A percentile compares a stretch with the other conserved stretches of the same genome.
Evolutionary conservation across 2,329 filamentous ascomycete genomes (phyloP).

Genomic region (Alternaria postmessia): DNA sequence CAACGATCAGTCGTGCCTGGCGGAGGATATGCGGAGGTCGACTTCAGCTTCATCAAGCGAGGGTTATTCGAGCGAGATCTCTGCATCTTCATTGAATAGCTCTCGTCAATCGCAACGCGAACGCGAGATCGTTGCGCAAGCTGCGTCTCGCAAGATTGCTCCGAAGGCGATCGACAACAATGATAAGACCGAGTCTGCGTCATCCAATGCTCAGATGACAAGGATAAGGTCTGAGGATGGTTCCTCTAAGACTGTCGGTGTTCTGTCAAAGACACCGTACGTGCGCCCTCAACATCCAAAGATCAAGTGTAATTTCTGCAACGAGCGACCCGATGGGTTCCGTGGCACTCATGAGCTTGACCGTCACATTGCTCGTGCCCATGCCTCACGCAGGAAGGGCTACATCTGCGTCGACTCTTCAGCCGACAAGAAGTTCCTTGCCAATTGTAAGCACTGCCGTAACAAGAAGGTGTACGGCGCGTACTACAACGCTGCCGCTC

Average conservation of each 20-base stretch:
- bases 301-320: slow-evolving; percentile 74
- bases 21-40: slow-evolving; percentile 61
- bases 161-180: slow-evolving; percentile 52
- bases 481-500: slow-evolving; percentile 94
- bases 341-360: slow-evolving; percentile 80
- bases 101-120: slow-evolving; percentile 59
- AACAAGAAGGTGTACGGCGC: slow-evolving; percentile 82
- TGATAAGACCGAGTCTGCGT: slow-evolving; percentile 38
- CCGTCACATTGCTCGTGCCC: slow-evolving; percentile 67
- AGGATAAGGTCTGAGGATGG: slow-evolving; percentile 62
- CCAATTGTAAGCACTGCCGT: slow-evolving; percentile 83
- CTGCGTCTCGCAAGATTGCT: slow-evolving; percentile 59
- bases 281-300: slow-evolving; percentile 74
- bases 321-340: slow-evolving; percentile 78
- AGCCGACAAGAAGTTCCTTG: slow-evolving; percentile 70
- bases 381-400: slow-evolving; percentile 66
- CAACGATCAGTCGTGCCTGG: slow-evolving; percentile 44
- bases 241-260: slow-evolving; percentile 62
- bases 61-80: slow-evolving; percentile 54
- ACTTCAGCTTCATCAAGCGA: slow-evolving; percentile 50
- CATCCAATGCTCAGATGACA: slow-evolving; percentile 58
- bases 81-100: slow-evolving; percentile 53
- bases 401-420: slow-evolving; percentile 70
- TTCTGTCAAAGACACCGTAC: slow-evolving; percentile 62
- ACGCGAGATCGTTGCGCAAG: slow-evolving; percentile 59